A percentile compares a stretch with the other conserved stretches of the same genome.
Conservation (phyloP, 2,329 filamentous ascomycete species). For the Oidium heveae region DNA sequence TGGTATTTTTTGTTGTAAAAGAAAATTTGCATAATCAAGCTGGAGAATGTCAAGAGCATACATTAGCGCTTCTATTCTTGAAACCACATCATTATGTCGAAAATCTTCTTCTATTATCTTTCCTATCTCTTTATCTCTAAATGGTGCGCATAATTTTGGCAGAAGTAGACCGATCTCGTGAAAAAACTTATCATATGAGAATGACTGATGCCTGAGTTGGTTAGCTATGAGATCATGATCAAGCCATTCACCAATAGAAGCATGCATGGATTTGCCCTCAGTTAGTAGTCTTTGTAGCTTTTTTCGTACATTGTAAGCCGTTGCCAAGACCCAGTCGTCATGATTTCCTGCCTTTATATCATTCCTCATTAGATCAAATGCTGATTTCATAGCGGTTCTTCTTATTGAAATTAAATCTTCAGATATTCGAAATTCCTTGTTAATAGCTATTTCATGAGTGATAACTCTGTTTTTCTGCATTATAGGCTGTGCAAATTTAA, state of each 20-base stretch:
- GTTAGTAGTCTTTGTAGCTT: constrained; percentile 50
- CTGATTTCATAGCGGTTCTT: constrained; percentile 29
- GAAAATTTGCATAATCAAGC: constrained; percentile 62
- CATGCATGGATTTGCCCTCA: constrained; percentile 47
- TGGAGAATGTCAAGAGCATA: constrained; percentile 54
- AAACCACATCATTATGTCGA: constrained; percentile 37
- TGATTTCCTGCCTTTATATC: constrained; percentile 38
- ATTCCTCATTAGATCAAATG: constrained; percentile 33
- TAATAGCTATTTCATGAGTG: constrained; percentile 57
- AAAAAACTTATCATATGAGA: constrained; percentile 65
- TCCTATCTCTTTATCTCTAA: constrained; percentile 54
- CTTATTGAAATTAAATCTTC: constrained; percentile 33
- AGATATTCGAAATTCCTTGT: constrained; percentile 52
- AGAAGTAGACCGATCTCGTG: constrained; percentile 48
- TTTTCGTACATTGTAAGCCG: constrained; percentile 43
- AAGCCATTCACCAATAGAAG: constrained; percentile 47
- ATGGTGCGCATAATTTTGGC: constrained; percentile 57
- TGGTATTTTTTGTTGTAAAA: constrained; percentile 46
- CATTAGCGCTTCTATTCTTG: constrained; percentile 50
- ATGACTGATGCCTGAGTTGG: constrained; percentile 45
- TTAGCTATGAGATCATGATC: constrained; percentile 45
- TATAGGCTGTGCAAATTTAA: constrained; percentile 17
- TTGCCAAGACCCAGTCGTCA: constrained; percentile 41
- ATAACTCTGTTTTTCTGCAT: constrained; percentile 51
- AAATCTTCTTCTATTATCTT: constrained; percentile 37